Percentiles rank a stretch among this genome's conserved stretches.
Conservation (phyloP, 257 asterid species). For the Dorcoceras hygrometricum region DNA sequence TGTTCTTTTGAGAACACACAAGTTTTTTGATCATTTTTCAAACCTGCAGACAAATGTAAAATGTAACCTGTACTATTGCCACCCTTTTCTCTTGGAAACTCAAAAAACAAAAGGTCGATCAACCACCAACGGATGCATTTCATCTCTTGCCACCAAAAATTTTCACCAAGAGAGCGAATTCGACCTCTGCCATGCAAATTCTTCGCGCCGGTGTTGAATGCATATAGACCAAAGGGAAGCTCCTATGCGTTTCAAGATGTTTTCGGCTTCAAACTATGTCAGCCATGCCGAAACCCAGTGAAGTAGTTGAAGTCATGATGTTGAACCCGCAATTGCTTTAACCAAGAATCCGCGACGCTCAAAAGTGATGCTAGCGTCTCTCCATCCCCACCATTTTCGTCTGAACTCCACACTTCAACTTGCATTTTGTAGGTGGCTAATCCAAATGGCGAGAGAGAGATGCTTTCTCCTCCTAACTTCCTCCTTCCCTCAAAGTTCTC, state of each 20-base stretch:
- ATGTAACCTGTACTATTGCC: no score
- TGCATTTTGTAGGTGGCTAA: constrained; percentile 67
- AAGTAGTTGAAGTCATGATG: constrained; percentile 94
- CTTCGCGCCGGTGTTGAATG: neutral
- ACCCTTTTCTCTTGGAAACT: no score
- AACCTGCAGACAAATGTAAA: no score
- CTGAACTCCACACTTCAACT: constrained; percentile 59
- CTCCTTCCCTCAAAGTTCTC: neutral
- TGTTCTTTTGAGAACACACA: no score
- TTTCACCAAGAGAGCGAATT: neutral
- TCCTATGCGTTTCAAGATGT: neutral
- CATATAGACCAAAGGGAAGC: neutral
- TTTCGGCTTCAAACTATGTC: neutral
- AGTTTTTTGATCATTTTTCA: no score
- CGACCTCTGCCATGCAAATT: no score
- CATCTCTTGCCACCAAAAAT: neutral
- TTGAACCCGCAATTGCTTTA: constrained; percentile 85
- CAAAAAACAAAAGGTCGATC: no score
- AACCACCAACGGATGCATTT: neutral
- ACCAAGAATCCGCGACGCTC: constrained; percentile 92
- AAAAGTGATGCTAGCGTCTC: constrained; percentile 56
- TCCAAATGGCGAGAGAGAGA: constrained; percentile 67
- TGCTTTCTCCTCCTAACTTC: constrained; percentile 20
- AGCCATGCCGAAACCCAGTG: constrained; percentile 65
- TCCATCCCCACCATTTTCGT: constrained; percentile 36